Percentiles rank a stretch among this genome's conserved stretches.
Evolutionary conservation across 345 rosid species (phyloP).

Genomic region (Xanthoceras sorbifolium): DNA sequence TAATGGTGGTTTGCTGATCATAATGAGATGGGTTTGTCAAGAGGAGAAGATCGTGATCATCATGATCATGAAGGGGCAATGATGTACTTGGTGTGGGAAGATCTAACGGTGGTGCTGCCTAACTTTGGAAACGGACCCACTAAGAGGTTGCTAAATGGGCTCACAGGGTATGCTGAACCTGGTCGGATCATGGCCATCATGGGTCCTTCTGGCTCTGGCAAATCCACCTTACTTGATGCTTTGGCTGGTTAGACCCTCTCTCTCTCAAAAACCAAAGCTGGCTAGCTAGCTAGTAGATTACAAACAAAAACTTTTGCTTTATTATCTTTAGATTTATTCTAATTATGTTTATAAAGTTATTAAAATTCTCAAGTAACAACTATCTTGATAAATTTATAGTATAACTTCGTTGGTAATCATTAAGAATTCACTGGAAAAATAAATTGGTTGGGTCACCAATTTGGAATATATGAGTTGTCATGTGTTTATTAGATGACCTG

Average conservation of each 20-base stretch:
- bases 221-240: conserved; percentile 88
- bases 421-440: too few relatives aligned
- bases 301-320: too few relatives aligned
- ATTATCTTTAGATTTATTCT: too few relatives aligned
- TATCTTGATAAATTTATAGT: too few relatives aligned
- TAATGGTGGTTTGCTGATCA: neutral
- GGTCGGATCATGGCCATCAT: conserved; percentile 80
- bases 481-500: neutral
- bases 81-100: conserved; percentile 68
- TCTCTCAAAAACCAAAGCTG: too few relatives aligned
- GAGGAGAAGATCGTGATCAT: neutral
- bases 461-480: too few relatives aligned
- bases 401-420: too few relatives aligned
- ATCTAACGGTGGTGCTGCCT: conserved; percentile 65
- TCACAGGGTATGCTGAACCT: conserved; percentile 74
- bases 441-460: too few relatives aligned
- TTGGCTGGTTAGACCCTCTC: conserved; percentile 55
- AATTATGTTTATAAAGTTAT: too few relatives aligned
- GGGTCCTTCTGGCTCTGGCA: conserved; percentile 97
- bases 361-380: too few relatives aligned
- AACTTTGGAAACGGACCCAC: conserved; percentile 61
- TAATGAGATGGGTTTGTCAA: neutral
- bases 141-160: conserved; percentile 63
- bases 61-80: neutral
- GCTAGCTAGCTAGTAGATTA: too few relatives aligned